Conservation (phyloP, 768 basidiomycete genomes). For the Lentinus brumalis region DNA sequence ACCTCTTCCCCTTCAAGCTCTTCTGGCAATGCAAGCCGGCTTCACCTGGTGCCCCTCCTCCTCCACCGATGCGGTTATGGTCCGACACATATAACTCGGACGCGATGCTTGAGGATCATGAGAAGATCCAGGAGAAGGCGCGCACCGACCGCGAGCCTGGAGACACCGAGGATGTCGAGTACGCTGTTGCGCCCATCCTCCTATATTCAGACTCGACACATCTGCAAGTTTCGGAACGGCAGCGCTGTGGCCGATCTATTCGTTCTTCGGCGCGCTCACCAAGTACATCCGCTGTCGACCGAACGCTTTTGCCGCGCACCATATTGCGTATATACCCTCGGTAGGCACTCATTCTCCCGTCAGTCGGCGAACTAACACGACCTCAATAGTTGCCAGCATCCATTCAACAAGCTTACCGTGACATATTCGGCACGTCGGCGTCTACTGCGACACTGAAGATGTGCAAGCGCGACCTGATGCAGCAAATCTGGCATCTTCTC, state of each 20-base stretch:
- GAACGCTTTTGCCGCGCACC: conserved; percentile 35
- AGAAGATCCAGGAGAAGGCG: conserved; percentile 3
- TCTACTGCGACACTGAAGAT: conserved; percentile 30
- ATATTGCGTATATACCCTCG: conserved; percentile 46
- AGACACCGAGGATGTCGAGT: background rate
- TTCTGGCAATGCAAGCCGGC: background rate
- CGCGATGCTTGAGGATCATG: conserved; percentile 18
- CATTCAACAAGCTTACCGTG: conserved; percentile 28
- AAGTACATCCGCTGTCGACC: conserved; percentile 41
- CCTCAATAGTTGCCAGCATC: conserved; percentile 31
- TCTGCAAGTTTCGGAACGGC: conserved; percentile 31
- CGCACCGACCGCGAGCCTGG: background rate
- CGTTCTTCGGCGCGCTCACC: conserved; percentile 41
- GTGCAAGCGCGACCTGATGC: conserved; percentile 35
- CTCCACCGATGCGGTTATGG: background rate
- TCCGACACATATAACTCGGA: conserved; percentile 15
- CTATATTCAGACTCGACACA: conserved; percentile 32
- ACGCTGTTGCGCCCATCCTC: conserved; percentile 20
- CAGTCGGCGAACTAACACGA: background rate
- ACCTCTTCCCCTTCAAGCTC: conserved; percentile 9
- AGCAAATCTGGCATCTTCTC: conserved; percentile 30
- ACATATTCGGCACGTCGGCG: conserved; percentile 14
- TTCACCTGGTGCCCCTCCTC: background rate
- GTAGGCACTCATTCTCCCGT: conserved; percentile 24
- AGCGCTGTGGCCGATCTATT: conserved; percentile 43